phyloP scores from a whole-genome alignment of 164 flowering plant genomes.

The Annona squamosa region DNA sequence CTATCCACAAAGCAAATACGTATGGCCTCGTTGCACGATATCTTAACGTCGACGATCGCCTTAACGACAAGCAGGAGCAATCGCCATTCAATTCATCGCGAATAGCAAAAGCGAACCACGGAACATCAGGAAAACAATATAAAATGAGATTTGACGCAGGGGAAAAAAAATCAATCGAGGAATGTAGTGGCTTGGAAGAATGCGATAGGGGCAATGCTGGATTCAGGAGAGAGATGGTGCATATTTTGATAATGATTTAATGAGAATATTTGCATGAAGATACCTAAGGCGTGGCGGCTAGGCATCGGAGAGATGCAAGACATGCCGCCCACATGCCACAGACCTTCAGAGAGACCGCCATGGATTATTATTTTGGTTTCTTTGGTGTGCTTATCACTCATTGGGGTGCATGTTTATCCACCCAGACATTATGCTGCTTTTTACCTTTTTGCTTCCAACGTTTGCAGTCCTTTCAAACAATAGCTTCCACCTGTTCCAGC shows the following conservation, averaged over 20 bases:
- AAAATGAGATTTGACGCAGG: no score
- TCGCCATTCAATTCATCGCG: no score
- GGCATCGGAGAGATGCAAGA: slow-evolving; percentile 62
- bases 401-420: slow-evolving; percentile 74
- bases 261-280: slow-evolving; percentile 48
- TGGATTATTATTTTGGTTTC: slow-evolving; percentile 83
- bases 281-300: slow-evolving; percentile 52
- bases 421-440: slow-evolving; percentile 57
- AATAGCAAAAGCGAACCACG: no score
- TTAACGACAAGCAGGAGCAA: no score
- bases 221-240: not conserved
- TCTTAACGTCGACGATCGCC: no score
- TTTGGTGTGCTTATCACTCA: slow-evolving; percentile 55
- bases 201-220: not conserved
- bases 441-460: slow-evolving; percentile 57
- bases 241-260: slow-evolving; percentile 17
- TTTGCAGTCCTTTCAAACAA: slow-evolving; percentile 47
- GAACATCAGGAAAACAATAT: no score
- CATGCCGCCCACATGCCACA: slow-evolving; percentile 64
- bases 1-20: no score
- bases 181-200: no score
- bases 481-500: slow-evolving; percentile 81
- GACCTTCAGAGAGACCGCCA: slow-evolving; percentile 62
- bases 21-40: no score
- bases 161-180: no score